phyloP scores from a whole-genome alignment of 768 basidiomycete genomes.

The Lyophyllum atratum region DNA sequence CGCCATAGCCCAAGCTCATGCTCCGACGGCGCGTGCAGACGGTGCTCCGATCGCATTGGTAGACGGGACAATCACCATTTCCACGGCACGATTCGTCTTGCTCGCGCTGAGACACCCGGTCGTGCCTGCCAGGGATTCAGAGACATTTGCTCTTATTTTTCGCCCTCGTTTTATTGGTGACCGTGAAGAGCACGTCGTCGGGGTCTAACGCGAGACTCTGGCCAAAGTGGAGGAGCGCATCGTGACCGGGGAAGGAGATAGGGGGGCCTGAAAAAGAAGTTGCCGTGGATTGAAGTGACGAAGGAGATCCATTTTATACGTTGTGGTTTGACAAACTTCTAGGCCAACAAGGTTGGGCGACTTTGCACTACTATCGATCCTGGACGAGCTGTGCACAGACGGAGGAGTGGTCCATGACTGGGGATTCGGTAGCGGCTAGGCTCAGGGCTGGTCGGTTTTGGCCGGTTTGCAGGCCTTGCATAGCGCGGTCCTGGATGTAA shows the following conservation, averaged over 20 bases:
- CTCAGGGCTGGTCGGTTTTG: too few species aligned
- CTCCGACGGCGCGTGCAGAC: constrained; percentile 27
- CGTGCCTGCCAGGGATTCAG: constrained; percentile 43
- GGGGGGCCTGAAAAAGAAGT: constrained; percentile 36
- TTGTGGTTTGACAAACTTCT: constrained; percentile 39
- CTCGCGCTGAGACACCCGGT: constrained; percentile 42
- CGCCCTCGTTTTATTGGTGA: constrained; percentile 47
- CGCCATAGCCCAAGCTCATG: constrained; percentile 46
- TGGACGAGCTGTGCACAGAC: too few species aligned
- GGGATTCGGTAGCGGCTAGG: too few species aligned
- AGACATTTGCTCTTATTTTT: constrained; percentile 9
- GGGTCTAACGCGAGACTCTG: constrained; percentile 26
- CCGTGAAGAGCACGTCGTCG: constrained; percentile 36
- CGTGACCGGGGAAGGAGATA: constrained; percentile 28
- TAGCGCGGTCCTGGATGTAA: too few species aligned
- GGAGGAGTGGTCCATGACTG: too few species aligned
- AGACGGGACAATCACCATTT: constrained; percentile 42
- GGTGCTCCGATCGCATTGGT: constrained; percentile 35
- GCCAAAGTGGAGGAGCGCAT: constrained; percentile 26
- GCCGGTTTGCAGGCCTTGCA: too few species aligned
- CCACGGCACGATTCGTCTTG: constrained; percentile 29
- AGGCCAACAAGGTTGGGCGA: too few species aligned
- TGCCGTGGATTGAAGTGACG: constrained; percentile 33
- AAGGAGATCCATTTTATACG: constrained; percentile 46
- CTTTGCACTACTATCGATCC: too few species aligned